Evolutionary conservation across 2,329 filamentous ascomycete genomes (phyloP).

Genomic region (Talaromyces marneffei): DNA sequence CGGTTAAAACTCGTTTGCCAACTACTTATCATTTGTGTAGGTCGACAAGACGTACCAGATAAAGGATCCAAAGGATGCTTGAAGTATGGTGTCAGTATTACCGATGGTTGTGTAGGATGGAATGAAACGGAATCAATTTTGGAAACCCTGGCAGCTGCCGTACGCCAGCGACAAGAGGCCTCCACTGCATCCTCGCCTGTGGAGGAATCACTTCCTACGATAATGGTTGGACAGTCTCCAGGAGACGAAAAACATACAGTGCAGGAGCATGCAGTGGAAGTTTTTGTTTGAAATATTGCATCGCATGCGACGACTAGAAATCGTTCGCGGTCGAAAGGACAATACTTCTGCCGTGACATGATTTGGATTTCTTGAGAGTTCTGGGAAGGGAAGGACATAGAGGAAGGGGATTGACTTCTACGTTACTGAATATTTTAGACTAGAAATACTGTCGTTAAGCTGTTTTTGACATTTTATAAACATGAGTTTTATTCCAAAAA

Average conservation of each 20-base stretch:
- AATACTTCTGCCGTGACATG: not conserved
- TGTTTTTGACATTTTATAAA: not conserved
- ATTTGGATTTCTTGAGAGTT: not conserved
- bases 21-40: not conserved
- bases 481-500: not conserved
- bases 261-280: slow-evolving; percentile 3
- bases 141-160: not conserved
- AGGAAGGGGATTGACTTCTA: not conserved
- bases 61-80: slow-evolving; percentile 1
- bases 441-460: not conserved
- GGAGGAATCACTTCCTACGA: slow-evolving; percentile 1
- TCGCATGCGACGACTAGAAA: not conserved
- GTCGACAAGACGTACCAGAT: slow-evolving; percentile 1
- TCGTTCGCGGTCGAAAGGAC: not conserved
- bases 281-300: not conserved
- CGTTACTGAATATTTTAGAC: not conserved
- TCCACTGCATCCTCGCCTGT: not conserved
- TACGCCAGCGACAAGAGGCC: slow-evolving; percentile 4
- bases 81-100: slow-evolving; percentile 5
- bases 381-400: not conserved
- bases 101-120: slow-evolving; percentile 2
- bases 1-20: not conserved
- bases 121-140: slow-evolving; percentile 3
- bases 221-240: not conserved
- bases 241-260: not conserved